Evolutionary conservation across 1,139 yeast species (phyloP).

Genomic region (Magnusiomyces tetraspermus): DNA sequence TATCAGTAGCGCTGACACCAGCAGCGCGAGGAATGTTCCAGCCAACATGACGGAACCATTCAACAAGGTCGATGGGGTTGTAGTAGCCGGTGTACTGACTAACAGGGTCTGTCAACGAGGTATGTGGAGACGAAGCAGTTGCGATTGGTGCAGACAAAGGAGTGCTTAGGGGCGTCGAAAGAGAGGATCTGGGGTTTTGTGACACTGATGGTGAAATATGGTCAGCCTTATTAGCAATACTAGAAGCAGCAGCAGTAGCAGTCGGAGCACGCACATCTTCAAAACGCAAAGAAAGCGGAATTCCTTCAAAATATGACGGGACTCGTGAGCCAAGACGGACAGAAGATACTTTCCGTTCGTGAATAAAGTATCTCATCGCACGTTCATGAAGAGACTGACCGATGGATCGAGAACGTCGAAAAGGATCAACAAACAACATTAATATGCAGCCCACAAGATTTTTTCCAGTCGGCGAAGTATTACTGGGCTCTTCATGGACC

Average conservation of each 20-base stretch:
- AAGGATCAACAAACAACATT: conserved; percentile 46
- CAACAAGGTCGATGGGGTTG: conserved; percentile 15
- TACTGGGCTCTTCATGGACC: conserved; percentile 35
- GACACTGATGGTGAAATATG: neutral
- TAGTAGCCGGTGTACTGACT: neutral
- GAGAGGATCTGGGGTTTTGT: neutral
- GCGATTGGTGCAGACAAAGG: neutral
- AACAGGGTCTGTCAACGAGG: neutral
- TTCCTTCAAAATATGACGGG: conserved; percentile 43
- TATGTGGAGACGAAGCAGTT: neutral
- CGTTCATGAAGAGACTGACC: conserved; percentile 50
- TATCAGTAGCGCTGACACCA: neutral
- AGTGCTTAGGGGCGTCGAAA: neutral
- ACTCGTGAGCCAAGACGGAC: conserved; percentile 44
- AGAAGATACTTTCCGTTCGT: conserved; percentile 38
- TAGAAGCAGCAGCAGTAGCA: neutral
- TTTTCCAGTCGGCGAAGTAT: conserved; percentile 8
- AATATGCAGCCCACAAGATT: conserved; percentile 38
- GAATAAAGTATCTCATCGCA: conserved; percentile 44
- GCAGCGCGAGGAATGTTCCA: conserved; percentile 21
- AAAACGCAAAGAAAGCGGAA: conserved; percentile 17
- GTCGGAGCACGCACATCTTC: neutral
- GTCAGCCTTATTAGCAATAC: neutral
- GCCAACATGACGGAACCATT: conserved; percentile 27
- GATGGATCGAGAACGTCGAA: conserved; percentile 48